Base-by-base conservation (phyloP, 208 protist genomes). In the Zelonia costaricensis region DNA sequence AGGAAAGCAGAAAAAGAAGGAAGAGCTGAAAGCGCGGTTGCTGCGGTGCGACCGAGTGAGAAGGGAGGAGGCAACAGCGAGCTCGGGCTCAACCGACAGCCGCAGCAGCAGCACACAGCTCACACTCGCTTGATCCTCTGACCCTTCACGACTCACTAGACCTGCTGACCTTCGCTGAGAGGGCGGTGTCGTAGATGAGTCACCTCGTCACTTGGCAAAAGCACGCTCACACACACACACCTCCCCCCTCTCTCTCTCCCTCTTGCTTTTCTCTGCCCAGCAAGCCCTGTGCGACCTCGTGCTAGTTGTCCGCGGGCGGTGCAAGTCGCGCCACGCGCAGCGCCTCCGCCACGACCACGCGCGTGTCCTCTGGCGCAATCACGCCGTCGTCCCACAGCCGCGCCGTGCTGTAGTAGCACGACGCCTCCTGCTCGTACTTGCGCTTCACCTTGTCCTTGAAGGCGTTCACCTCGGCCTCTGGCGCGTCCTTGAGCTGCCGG, bases 301-400 rank as follows among this genome's bases (percentile, higher is more conserved):
- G 43, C 35, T 67, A 42, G 31, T 13, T 1, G 16, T 69, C 30
- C 48, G 86, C 66, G 13, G 86, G 69, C 27, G 92, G 87, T 22
- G 75, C 76, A 48, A 96, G 87, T 2, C 77, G 72, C 51, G 82
- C 55, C 13, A 82, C 86, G 27, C 62, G 77, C 22, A 99, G 80
- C 31, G 69, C 57, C 59, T 98, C 78, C 23, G 84, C 96, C 40
- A 99, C 74, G 15, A 97, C 88, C 7, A 64, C 36, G 31, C 94
- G 70, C 6, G 88, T 97, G 54, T 97, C 82, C 54, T 81, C 71
- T 35, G 96, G 97, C 18, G 92, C 84, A 65, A 98, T 98, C 7
- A 98, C 80, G 47, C 96, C 97, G 68, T 99, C 98, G 74, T 99
- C 98, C 98, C 98, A 99, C 13, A 98, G 76, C 38, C 97, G 80